Evolutionary conservation across 441 rosid genomes (phyloP), one percentile per base, ranked within the genome.

Genomic region (Arabidopsis hybrid): DNA sequence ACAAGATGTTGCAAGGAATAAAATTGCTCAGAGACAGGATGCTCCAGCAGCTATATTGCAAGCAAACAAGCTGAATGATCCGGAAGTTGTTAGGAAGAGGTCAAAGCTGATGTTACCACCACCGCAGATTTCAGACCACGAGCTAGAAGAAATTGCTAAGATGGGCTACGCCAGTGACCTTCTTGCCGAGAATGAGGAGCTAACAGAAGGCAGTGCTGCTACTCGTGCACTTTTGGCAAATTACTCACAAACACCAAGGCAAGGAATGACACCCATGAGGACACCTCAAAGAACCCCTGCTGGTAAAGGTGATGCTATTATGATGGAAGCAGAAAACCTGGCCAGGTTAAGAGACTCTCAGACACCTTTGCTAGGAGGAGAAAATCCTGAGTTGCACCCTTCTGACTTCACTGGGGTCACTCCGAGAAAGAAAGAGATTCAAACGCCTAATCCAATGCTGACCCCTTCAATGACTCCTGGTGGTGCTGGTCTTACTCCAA

Each of bases 321-420:
- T 93, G 98, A 93, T 91, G 99, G 99, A 96, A 85, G 99, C 99
- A 56, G 97, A 96, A 81, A 96, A 96, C 62, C 82, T 96, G 76
- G 98, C 97, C 17, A 80, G 99, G 52, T 68, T 96, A 85, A 88
- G 99, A 75, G 98, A 96, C 80, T 96, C 99, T 45, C 98, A 93
- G 79, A 96, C 99, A 40, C 98, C 99, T 72, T 82, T 96, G 71
- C 80, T 96, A n/a, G 98, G 99, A 53, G 99, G 99, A 57, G 97
- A 96, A 21, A 96, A 96, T 75, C 99, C 99, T 56, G 98, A 93
- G 73, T 82, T 96, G 86, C 99, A 96, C 77, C 98, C 98, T 82
- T 96, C 99, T 52, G 99, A 96, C 81, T 96, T 96, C 74, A 90
- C 99, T 0, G 99, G 99, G 66, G 98, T 96, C 71, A 96, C 99